These are phyloP conservation scores for Colletotrichum somersetense DNA, from an alignment of 2,329 filamentous ascomycete genomes.

Conservation along the genomic window DNA sequence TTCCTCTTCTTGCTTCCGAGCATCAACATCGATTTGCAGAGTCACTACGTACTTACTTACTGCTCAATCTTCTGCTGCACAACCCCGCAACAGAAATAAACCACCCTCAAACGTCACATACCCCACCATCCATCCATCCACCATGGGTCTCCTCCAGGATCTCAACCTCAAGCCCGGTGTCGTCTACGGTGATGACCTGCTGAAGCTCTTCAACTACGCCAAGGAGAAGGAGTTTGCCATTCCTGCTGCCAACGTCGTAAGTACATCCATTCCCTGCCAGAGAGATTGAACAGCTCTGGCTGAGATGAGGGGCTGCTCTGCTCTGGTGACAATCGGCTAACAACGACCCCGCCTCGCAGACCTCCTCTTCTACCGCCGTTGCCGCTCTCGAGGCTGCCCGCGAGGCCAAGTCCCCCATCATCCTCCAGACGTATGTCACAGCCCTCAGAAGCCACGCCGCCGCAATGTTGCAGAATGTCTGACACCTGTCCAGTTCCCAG, in stretches of 20 bases:
- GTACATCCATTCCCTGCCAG: conserved; percentile 10
- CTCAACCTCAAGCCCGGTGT: conserved; percentile 66
- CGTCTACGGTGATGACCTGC: conserved; percentile 67
- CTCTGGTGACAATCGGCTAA: conserved; percentile 32
- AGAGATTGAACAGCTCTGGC: background rate
- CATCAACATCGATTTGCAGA: conserved; percentile 14
- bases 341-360: conserved; percentile 52
- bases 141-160: conserved; percentile 52
- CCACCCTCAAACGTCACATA: conserved; percentile 15
- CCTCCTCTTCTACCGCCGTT: conserved; percentile 86
- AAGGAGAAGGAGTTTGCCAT: conserved; percentile 91
- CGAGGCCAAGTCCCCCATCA: conserved; percentile 90
- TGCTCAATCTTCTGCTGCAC: background rate
- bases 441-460: background rate
- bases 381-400: conserved; percentile 93
- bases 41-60: background rate
- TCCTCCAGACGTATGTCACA: conserved; percentile 78
- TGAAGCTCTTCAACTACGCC: conserved; percentile 86
- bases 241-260: conserved; percentile 84
- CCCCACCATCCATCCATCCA: conserved; percentile 44
- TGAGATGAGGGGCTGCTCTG: conserved; percentile 3
- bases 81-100: conserved; percentile 24
- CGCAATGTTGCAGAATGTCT: conserved; percentile 1
- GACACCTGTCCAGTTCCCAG: conserved; percentile 68
- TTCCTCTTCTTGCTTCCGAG: background rate